Evolutionary conservation across 2,329 filamentous ascomycete species (phyloP), one percentile per base, ranked within the genome.

Genomic region (Penicillium occitanis): DNA sequence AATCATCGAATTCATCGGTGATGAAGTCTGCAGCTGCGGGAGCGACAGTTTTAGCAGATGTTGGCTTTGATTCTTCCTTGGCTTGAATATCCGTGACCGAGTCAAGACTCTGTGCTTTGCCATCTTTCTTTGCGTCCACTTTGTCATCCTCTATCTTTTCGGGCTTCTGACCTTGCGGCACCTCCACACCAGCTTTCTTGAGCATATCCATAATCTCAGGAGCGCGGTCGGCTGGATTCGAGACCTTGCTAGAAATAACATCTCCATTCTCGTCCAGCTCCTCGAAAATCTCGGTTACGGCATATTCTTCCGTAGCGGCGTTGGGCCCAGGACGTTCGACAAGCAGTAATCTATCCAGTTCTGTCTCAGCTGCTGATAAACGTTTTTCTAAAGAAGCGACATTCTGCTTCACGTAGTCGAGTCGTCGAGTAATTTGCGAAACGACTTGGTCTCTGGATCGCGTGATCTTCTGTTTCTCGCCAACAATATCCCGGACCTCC

Each of bases 221-320:
- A 19, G 90, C 86, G 14, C 85, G 81, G 62, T 90, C 86, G 6
- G 89, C 90, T 0, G 92, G 90, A n/a, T 81, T 86, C 44, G 88
- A 86, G 35, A 90, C 80, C 64, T 82, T 86, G 71, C 85, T 88
- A 0, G 87, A 91, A 60, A 97, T 78, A 3, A 98, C 86, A 73
- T 96, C 95, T 65, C 89, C 95, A 11, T 96, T 87, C 8, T 97
- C 93, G 73, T 98, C 95, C 28, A 98, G 82, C 79, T 96, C 88
- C 78, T 99, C 95, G 64, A 92, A 83, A 70, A 99, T 98, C 72
- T 98, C 95, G 37, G 91, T 93, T 66, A 98, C 86, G 0, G 93
- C 91, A 61, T 93, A 81, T 0, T 88, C 89, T 13, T 88, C 88
- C 62, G 82, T 83, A 53, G 84, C 82, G 22, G 67, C 33, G 11